Percentiles rank a stretch among this genome's conserved stretches.
Evolutionary conservation across 306 rosid species (phyloP).

Genomic region (Begonia fuchsioides): DNA sequence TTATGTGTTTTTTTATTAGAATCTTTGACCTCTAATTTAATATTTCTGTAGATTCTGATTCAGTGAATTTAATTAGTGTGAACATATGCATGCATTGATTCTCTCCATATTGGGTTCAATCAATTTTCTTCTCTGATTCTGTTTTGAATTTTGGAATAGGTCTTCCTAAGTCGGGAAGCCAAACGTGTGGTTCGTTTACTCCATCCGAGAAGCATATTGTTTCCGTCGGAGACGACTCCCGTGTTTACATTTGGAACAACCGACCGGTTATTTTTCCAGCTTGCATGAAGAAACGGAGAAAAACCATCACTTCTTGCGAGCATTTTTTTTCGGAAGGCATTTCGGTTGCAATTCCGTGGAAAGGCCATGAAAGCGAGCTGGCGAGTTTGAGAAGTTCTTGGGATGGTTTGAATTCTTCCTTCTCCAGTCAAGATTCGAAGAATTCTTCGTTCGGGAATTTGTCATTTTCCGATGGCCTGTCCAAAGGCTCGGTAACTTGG

Average conservation of each 20-base stretch:
- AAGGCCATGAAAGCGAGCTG: constrained; percentile 1
- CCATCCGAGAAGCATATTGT: constrained; percentile 40
- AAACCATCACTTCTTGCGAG: constrained; percentile 46
- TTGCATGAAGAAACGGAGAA: constrained; percentile 16
- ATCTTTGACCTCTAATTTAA: too few species aligned
- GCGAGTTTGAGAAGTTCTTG: too few species aligned
- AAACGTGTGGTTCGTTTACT: constrained; percentile 60
- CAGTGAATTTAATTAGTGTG: too few species aligned
- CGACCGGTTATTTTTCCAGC: constrained; percentile 12
- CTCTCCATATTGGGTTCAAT: too few species aligned
- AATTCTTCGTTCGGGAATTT: constrained; percentile 44
- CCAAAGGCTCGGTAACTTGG: constrained; percentile 44
- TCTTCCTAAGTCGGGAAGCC: constrained; percentile 62
- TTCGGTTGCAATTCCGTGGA: constrained; percentile 71
- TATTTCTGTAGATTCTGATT: too few species aligned
- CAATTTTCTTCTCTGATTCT: not conserved
- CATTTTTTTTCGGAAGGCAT: constrained; percentile 54
- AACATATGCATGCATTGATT: too few species aligned
- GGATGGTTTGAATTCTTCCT: constrained; percentile 6
- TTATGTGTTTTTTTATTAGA: too few species aligned
- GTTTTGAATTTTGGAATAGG: constrained; percentile 24
- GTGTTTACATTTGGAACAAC: constrained; percentile 60
- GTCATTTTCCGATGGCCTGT: constrained; percentile 39
- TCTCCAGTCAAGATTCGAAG: constrained; percentile 22
- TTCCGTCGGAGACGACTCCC: constrained; percentile 49